phyloP scores from a whole-genome alignment of 1,284 basidiomycete species.

The Rhodofomes roseus region DNA sequence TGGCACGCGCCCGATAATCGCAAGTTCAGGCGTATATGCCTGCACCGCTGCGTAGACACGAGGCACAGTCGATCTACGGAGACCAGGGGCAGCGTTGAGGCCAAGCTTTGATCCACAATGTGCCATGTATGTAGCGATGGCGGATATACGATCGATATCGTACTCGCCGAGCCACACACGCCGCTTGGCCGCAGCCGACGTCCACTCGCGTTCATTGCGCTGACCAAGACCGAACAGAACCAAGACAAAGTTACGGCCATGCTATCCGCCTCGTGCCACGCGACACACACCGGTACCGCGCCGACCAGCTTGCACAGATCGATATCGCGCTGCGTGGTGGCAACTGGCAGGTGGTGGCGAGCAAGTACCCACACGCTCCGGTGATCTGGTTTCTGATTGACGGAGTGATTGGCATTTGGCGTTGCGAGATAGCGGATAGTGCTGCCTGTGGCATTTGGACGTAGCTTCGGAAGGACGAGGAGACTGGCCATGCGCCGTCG shows the following conservation, averaged over 20 bases:
- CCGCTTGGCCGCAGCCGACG: neutral
- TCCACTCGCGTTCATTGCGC: neutral
- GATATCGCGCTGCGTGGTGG: neutral
- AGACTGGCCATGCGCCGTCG: neutral
- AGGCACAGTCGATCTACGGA: neutral
- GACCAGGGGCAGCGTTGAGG: neutral
- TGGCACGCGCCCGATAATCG: neutral
- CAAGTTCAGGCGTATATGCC: neutral
- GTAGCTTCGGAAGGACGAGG: too few relatives aligned
- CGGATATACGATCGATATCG: neutral
- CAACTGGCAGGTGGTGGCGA: neutral
- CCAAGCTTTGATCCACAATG: neutral
- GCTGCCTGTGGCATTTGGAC: neutral
- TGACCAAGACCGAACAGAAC: neutral
- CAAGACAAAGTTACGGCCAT: neutral
- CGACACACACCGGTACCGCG: neutral
- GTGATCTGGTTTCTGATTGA: neutral
- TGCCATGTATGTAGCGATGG: neutral
- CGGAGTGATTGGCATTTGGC: neutral
- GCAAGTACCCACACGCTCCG: neutral
- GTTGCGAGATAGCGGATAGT: neutral
- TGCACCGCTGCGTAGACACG: neutral
- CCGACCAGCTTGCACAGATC: neutral
- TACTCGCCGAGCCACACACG: neutral
- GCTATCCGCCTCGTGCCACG: neutral